phyloP scores from a whole-genome alignment of 139 green algal species.

The Tetradesmus lagerheimii region DNA sequence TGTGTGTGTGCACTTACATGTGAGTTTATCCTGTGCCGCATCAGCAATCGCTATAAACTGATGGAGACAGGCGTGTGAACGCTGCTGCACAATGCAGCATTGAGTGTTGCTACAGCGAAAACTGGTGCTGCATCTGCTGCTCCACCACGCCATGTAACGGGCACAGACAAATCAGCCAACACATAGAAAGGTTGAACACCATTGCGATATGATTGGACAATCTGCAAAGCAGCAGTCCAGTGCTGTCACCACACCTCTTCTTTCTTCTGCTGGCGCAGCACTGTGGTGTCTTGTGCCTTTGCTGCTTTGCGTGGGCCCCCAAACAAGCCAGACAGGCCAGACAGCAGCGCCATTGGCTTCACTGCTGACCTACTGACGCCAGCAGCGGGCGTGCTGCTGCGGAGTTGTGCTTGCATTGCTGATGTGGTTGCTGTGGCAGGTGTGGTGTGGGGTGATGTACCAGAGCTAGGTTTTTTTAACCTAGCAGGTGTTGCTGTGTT shows the following conservation, averaged over 20 bases:
- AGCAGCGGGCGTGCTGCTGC: background rate
- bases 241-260: constrained; percentile 4
- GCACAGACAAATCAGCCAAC: background rate
- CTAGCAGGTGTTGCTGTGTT: background rate
- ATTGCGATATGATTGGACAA: no score
- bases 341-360: constrained; percentile 30
- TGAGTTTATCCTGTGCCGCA: no score
- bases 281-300: background rate
- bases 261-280: constrained; percentile 10
- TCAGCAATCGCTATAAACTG: no score
- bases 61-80: background rate
- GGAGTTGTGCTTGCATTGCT: background rate
- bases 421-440: background rate
- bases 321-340: constrained; percentile 2
- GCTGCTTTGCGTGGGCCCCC: background rate
- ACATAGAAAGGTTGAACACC: no score
- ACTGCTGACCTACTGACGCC: background rate
- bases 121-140: background rate
- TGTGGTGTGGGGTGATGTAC: background rate
- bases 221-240: no score
- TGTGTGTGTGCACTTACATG: no score
- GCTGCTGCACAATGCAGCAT: background rate
- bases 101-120: background rate
- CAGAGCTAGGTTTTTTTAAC: no score
- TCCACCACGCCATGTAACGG: background rate